phyloP scores from a whole-genome alignment of 495 filamentous ascomycete species.

The Penicillium odoratum region DNA sequence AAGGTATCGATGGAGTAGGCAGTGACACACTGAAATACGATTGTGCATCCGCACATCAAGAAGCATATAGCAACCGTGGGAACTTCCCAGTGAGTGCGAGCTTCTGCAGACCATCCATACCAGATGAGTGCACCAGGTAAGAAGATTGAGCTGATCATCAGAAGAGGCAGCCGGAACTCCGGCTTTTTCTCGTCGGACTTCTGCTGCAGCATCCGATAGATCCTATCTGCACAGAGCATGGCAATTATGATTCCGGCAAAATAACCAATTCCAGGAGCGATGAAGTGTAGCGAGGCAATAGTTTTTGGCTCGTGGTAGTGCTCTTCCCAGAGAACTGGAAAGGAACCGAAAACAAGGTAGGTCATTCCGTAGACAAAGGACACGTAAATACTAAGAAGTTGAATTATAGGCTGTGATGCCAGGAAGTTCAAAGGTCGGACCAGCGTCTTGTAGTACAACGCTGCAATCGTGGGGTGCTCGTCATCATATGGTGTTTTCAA shows the following conservation, averaged over 20 bases:
- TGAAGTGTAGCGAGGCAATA: slow-evolving; percentile 38
- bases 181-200: slow-evolving; percentile 13
- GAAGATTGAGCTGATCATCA: slow-evolving; percentile 14
- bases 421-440: slow-evolving; percentile 40
- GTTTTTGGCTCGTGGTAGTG: slow-evolving; percentile 48
- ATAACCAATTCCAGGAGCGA: slow-evolving; percentile 55
- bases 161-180: slow-evolving; percentile 21
- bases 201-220: slow-evolving; percentile 17
- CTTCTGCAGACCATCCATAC: slow-evolving; percentile 46
- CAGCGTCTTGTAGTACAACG: slow-evolving; percentile 33
- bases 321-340: slow-evolving; percentile 51
- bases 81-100: slow-evolving; percentile 51
- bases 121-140: slow-evolving; percentile 36
- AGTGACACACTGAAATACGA: slow-evolving; percentile 53
- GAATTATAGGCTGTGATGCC: slow-evolving; percentile 47
- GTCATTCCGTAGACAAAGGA: slow-evolving; percentile 59
- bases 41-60: slow-evolving; percentile 53
- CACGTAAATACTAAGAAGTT: slow-evolving; percentile 47
- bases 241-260: slow-evolving; percentile 54
- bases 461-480: slow-evolving; percentile 43
- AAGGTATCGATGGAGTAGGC: slow-evolving; percentile 63
- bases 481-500: slow-evolving; percentile 10
- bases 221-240: slow-evolving; percentile 34
- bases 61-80: slow-evolving; percentile 52
- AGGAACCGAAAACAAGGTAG: slow-evolving; percentile 60